phyloP scores from a whole-genome alignment of 331 rosid species.

The Arachis monticola region DNA sequence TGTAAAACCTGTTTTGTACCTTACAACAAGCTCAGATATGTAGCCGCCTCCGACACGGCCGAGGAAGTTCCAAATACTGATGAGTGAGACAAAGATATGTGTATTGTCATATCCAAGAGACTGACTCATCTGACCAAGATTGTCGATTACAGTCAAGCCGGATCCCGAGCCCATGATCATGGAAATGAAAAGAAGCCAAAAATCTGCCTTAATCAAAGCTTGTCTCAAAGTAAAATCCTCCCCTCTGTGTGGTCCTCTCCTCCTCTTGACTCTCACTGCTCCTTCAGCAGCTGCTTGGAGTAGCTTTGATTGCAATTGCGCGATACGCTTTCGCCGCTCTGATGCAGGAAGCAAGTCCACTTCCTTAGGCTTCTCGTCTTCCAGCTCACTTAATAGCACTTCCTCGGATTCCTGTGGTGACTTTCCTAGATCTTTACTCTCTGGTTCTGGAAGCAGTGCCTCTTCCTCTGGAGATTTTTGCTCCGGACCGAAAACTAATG shows the following conservation, averaged over 20 bases:
- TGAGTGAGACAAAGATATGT: constrained; percentile 68
- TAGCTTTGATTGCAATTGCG: constrained; percentile 70
- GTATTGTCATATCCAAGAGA: constrained; percentile 70
- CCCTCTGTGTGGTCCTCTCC: constrained; percentile 94
- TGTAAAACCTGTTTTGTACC: constrained; percentile 43
- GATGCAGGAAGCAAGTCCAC: constrained; percentile 69
- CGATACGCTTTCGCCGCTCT: constrained; percentile 78
- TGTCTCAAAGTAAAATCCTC: constrained; percentile 76
- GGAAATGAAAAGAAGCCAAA: constrained; percentile 77
- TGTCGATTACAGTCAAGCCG: constrained; percentile 78
- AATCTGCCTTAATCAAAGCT: constrained; percentile 80
- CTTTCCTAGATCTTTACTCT: constrained; percentile 23
- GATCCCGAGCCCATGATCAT: constrained; percentile 78
- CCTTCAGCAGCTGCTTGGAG: constrained; percentile 90
- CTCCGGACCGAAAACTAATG: constrained; percentile 47
- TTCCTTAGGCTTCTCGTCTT: constrained; percentile 86
- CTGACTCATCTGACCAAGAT: constrained; percentile 72
- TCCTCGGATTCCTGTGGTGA: constrained; percentile 51
- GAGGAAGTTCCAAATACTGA: constrained; percentile 90
- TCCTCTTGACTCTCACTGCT: constrained; percentile 82
- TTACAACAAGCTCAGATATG: constrained; percentile 72
- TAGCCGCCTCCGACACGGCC: constrained; percentile 93
- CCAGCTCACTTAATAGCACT: constrained; percentile 84
- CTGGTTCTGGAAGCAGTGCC: constrained; percentile 57
- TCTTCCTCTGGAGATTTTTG: constrained; percentile 55